Conservation (phyloP, 108 stramenopile genomes). For the Stephanodiscus triporus region DNA sequence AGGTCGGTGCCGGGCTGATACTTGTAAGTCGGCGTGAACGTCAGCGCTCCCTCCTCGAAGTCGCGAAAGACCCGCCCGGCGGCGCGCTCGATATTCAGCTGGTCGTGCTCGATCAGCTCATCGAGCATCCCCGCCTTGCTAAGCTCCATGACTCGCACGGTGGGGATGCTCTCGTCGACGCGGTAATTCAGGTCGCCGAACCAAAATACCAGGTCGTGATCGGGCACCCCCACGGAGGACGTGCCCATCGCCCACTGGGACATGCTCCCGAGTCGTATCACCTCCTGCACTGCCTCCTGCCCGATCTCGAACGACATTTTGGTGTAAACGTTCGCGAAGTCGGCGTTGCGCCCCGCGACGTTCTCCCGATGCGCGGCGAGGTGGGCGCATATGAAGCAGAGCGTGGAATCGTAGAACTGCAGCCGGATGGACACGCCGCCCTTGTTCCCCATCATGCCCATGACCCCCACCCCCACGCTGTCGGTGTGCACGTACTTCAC, state of each 20-base stretch:
- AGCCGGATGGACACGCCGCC: slow-evolving; percentile 93
- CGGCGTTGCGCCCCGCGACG: slow-evolving; percentile 94
- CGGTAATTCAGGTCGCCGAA: slow-evolving; percentile 98
- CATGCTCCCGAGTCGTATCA: slow-evolving; percentile 75
- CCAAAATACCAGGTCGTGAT: slow-evolving; percentile 98
- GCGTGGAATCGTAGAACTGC: slow-evolving; percentile 88
- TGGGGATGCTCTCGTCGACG: slow-evolving; percentile 86
- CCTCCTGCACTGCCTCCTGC: slow-evolving; percentile 81
- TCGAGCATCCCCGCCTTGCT: slow-evolving; percentile 61
- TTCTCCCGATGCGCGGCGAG: slow-evolving; percentile 98
- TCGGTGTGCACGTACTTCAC: slow-evolving; percentile 73
- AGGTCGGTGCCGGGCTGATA: slow-evolving; percentile 95
- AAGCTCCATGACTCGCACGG: slow-evolving; percentile 80
- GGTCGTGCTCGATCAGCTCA: slow-evolving; percentile 89
- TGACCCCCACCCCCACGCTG: slow-evolving; percentile 94
- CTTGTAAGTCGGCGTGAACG: slow-evolving; percentile 97
- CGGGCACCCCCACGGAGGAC: slow-evolving; percentile 63
- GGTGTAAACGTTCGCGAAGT: slow-evolving; percentile 86
- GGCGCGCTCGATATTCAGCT: slow-evolving; percentile 94
- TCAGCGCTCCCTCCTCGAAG: slow-evolving; percentile 90
- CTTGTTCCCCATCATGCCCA: slow-evolving; percentile 99
- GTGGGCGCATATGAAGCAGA: slow-evolving; percentile 96
- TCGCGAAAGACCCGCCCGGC: slow-evolving; percentile 92
- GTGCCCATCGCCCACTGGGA: slow-evolving; percentile 79
- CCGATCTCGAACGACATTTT: slow-evolving; percentile 90